Base-by-base conservation (phyloP, 495 filamentous ascomycete genomes). In the Darksidea phi region DNA sequence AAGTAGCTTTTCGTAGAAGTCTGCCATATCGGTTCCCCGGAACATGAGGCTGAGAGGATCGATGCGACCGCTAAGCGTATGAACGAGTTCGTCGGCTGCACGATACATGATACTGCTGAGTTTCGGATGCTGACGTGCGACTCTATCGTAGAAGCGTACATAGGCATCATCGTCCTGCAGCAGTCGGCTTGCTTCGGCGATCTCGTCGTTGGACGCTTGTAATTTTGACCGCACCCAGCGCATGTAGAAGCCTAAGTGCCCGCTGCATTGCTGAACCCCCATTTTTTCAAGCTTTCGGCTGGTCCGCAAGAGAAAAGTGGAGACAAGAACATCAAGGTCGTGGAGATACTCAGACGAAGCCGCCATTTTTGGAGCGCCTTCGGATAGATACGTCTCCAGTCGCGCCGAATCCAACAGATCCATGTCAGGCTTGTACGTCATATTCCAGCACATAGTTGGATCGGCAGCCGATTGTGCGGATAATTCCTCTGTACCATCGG, bases 31-130 rank as follows among this genome's bases (percentile, higher is more conserved):
- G 11, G 28, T 56, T 6, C 34, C 53, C 8, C 26, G 12, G 37
- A 48, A 43, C 55, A 58, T 32, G 5, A 58, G 17, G 12, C 13
- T 28, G n/a, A 58, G 28, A 24, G 55, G 42, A 20, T 58, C 55
- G 15, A 32, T 5, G 11, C 48, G 17, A 0, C 45, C 23, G n/a
- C 32, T 42, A 5, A 55, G 20, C n/a, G n/a, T n/a, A n/a, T n/a
- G n/a, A n/a, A n/a, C 10, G 43, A 24, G 24, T 12, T 12, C 12
- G 18, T 53, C n/a, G 25, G 5, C 49, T 23, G 21, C 32, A 26
- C 49, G 28, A 53, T 17, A n/a, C 6, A 34, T 8, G 25, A 53
- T 53, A 3, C n/a, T 37, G 28, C 23, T 36, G 25, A 12, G 32
- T 8, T 53, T 49, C 6, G 47, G 47, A 49, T 49, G 23, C 18